Evolutionary conservation across 768 basidiomycete genomes (phyloP), one percentile per base, ranked within the genome.

Genomic region (Crepidotus variabilis): DNA sequence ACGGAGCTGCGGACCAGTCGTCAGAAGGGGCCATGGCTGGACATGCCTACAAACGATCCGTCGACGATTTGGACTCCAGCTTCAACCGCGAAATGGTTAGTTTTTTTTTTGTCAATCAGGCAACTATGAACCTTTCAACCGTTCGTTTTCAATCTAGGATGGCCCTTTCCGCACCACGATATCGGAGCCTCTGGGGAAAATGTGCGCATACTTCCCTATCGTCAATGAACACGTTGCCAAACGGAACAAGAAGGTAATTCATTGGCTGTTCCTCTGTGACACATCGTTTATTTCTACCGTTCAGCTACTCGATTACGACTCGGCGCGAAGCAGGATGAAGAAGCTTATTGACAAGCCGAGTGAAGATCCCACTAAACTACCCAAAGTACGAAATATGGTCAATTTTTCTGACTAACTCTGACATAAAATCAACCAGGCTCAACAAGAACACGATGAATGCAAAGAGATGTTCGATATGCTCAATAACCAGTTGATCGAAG

Each of bases 1-100:
- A 98, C 70, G 81, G 84, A 57, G 83, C 94, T 47, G 83, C 91
- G 13, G 93, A 94, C 78, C 82, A 82, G 57, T 75, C 84, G 32
- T 92, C 91, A 9, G 92, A 94, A 60, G 91, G 94, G 47, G 97
- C 96, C 8, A 97, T 98, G 93, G 90, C 95, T 0, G 91, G 92
- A 1, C 92, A 98, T 64, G 91, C 97, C 1, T 99, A 98, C 79
- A 96, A 92, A 67, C 84, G 92, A 34, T 92, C 94, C 0, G 91
- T 97, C 7, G 93, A 96, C 63, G 97, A 99, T 59, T 77, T 98
- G 46, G 97, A 99, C 63, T 79, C 83, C 1, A 88, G 86, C 43
- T 86, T 97, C 36, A 83, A 84, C 24, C 73, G 93, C 57, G 92
- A 97, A 70, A 78, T 99, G 56, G 94, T 95, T 60, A 51, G 88